Percentiles rank a stretch among this genome's conserved stretches.
phyloP scores from a whole-genome alignment of 805 yeast species.

The Saccharomycopsis malanga region DNA sequence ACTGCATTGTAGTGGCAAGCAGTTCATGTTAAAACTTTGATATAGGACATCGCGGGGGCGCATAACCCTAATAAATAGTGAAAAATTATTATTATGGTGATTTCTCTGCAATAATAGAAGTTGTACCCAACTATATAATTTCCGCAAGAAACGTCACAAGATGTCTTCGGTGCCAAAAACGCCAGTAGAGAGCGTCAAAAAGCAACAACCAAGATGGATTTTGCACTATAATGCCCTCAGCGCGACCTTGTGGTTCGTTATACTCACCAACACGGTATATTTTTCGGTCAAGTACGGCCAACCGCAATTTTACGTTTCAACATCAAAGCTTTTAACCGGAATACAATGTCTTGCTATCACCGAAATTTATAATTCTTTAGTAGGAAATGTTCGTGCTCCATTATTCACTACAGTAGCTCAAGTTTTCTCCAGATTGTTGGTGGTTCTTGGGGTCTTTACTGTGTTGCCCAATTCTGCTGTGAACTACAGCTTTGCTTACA shows the following conservation, averaged over 20 bases:
- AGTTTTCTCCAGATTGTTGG: slow-evolving; percentile 74
- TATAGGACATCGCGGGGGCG: no score
- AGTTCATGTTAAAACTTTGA: no score
- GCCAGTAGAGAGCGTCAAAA: no score
- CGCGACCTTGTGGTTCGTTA: slow-evolving; percentile 47
- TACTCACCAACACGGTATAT: slow-evolving; percentile 38
- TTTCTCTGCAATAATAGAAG: no score
- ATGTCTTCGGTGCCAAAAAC: no score
- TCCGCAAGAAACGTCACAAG: no score
- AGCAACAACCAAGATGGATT: slow-evolving; percentile 26
- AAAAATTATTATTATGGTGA: no score
- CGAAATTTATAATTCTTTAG: slow-evolving; percentile 70
- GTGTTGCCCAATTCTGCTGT: slow-evolving; percentile 70
- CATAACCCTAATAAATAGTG: no score
- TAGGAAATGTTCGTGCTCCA: slow-evolving; percentile 83
- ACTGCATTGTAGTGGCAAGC: no score
- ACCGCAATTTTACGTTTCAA: slow-evolving; percentile 54
- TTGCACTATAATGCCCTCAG: slow-evolving; percentile 46
- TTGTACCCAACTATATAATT: no score
- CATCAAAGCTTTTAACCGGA: slow-evolving; percentile 49
- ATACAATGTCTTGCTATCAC: slow-evolving; percentile 76
- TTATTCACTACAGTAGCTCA: slow-evolving; percentile 78
- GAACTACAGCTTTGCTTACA: slow-evolving; percentile 48
- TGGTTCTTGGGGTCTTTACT: slow-evolving; percentile 77
- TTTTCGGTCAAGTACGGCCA: slow-evolving; percentile 45